A percentile compares a stretch with the other conserved stretches of the same genome.
These are phyloP conservation scores for Aspergillus transmontanensis DNA, from an alignment of 2,329 filamentous ascomycete genomes.

Conservation along the genomic window DNA sequence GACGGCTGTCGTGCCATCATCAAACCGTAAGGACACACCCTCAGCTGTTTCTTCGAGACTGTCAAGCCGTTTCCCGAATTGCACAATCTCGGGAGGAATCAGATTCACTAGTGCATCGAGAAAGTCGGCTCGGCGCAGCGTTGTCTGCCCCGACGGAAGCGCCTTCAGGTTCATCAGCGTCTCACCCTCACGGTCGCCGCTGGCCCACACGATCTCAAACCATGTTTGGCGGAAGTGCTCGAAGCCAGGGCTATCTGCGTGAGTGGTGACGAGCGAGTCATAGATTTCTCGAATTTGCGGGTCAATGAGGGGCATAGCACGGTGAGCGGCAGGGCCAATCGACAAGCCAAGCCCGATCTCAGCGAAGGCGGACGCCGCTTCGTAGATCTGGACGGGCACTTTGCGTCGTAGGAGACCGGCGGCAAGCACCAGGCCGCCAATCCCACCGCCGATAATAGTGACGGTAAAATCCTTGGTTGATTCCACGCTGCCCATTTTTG, in stretches of 20 bases:
- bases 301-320: slow-evolving; percentile 58
- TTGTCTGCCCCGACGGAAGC: slow-evolving; percentile 33
- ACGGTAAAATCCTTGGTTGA: slow-evolving; percentile 40
- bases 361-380: slow-evolving; percentile 56
- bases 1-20: slow-evolving; percentile 31
- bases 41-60: slow-evolving; percentile 18
- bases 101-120: slow-evolving; percentile 34
- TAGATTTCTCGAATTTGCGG: slow-evolving; percentile 36
- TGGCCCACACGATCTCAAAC: slow-evolving; percentile 35
- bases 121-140: slow-evolving; percentile 35
- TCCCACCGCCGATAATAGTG: slow-evolving; percentile 62
- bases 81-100: slow-evolving; percentile 32
- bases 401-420: slow-evolving; percentile 52
- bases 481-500: slow-evolving; percentile 11
- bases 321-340: slow-evolving; percentile 58
- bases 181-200: slow-evolving; percentile 23
- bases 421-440: slow-evolving; percentile 58
- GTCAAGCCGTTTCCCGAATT: slow-evolving; percentile 37
- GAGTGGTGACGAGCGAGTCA: slow-evolving; percentile 34
- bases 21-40: slow-evolving; percentile 29
- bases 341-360: slow-evolving; percentile 63
- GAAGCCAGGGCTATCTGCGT: slow-evolving; percentile 35
- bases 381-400: slow-evolving; percentile 56
- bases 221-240: slow-evolving; percentile 32
- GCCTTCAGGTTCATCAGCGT: slow-evolving; percentile 33